Percentiles rank a stretch among this genome's conserved stretches.
phyloP scores from a whole-genome alignment of 2,329 filamentous ascomycete genomes.

The Tolypocladium amazonense region DNA sequence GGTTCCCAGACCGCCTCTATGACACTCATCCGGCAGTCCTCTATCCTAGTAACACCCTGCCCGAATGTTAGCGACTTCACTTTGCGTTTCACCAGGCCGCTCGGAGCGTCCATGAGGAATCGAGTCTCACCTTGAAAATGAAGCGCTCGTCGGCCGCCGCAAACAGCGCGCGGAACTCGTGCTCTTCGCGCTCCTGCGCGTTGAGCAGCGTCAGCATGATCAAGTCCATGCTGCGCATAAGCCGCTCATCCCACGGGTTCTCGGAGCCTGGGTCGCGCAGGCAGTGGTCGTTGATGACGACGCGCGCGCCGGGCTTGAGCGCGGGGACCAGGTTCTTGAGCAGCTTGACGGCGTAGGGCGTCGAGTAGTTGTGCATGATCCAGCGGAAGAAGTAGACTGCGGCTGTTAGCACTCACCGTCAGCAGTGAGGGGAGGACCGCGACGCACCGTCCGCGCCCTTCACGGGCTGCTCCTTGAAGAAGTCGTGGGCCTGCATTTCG shows the following conservation, averaged over 20 bases:
- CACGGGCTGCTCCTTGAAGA: conserved; percentile 45
- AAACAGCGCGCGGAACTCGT: conserved; percentile 36
- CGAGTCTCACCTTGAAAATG: conserved; percentile 25
- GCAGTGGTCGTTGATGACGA: conserved; percentile 37
- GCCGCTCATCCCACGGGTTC: conserved; percentile 32
- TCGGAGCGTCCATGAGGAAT: neutral
- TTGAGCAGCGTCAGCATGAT: conserved; percentile 42
- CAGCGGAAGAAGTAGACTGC: conserved; percentile 46
- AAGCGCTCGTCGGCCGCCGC: conserved; percentile 29
- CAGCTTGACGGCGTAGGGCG: conserved; percentile 38
- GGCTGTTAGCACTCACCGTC: conserved; percentile 4
- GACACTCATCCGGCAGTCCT: conserved; percentile 35
- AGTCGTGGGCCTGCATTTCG: conserved; percentile 39
- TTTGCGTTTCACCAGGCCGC: neutral
- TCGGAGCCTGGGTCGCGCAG: conserved; percentile 27
- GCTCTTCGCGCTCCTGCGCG: conserved; percentile 36
- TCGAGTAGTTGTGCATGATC: conserved; percentile 53
- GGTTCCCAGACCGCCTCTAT: conserved; percentile 37
- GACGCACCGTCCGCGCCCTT: conserved; percentile 37
- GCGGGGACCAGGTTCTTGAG: conserved; percentile 40
- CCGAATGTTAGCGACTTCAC: neutral
- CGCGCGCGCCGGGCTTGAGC: conserved; percentile 40
- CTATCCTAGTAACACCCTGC: conserved; percentile 27
- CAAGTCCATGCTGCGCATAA: conserved; percentile 39
- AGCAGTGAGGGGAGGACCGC: no score